Evolutionary conservation across 768 basidiomycete species (phyloP), one percentile per base, ranked within the genome.

Genomic region (Mycena polygramma): DNA sequence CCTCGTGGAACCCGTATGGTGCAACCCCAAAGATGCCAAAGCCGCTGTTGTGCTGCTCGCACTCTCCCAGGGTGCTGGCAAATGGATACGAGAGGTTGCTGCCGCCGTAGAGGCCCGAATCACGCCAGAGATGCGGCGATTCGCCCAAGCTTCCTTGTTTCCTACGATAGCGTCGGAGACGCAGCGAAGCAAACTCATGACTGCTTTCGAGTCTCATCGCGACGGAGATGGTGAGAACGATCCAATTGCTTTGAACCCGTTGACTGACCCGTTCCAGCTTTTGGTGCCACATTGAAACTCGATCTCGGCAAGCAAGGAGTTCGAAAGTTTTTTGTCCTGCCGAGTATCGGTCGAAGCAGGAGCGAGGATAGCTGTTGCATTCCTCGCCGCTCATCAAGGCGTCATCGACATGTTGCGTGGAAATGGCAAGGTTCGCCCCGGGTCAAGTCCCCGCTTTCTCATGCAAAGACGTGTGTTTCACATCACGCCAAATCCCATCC

Each of bases 11-110:
- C 81, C 89, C 0, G 81, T 83, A 19, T 93, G 93, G 71, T 73
- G 82, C 2, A 91, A 88, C 73, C 88, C 88, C 4, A 79, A 80
- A 0, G 92, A 93, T 61, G 92, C 92, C n/a, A 92, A 91, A 77
- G 83, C 85, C 0, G 93, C 92, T 0, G 92, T 88, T 3, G 89
- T 87, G 68, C 78, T 94, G 26, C 81, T 88, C 19, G 92, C 91
- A 0, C 87, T 93, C 77, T 88, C 90, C 3, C 85, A 89, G 69
- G 90, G 89, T 11, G 80, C 90, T 13, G 89, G 89, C 7, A 78
- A 83, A 24, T 89, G 90, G 72, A 86, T 91, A 52, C 88, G 87
- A 20, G 76, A 78, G 6, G 76, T 90, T 41, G 78, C 79, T 20
- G 78, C 79, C 14, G 82, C 79, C 20, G 72, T 86, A 9, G 88